These are phyloP conservation scores for Puccinia sorghi DNA, from an alignment of 1,284 basidiomycete species.

Conservation along the genomic window DNA sequence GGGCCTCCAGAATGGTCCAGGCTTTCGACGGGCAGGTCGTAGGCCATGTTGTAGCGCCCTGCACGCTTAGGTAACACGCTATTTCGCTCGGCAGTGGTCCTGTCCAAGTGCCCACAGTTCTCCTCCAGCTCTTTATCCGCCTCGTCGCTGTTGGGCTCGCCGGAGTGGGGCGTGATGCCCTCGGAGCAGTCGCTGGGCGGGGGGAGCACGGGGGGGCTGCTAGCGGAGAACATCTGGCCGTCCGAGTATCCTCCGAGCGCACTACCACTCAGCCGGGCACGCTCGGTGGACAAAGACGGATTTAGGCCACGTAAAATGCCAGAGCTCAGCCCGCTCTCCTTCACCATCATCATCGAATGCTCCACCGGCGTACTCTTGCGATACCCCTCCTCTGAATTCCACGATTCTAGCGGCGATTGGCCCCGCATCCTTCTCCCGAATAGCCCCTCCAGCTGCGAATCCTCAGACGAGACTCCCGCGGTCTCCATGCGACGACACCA, in stretches of 20 bases:
- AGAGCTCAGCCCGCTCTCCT: constrained; percentile 26
- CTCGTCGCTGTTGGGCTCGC: constrained; percentile 27
- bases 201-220: constrained; percentile 40
- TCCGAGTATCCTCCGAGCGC: not conserved
- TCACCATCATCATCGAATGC: not conserved
- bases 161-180: constrained; percentile 29
- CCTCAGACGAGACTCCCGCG: constrained; percentile 33
- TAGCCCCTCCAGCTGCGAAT: constrained; percentile 1
- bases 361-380: not conserved
- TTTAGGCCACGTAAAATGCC: constrained; percentile 8
- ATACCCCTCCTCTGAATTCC: not conserved
- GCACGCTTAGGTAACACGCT: not conserved
- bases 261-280: not conserved
- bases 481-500: constrained; percentile 14
- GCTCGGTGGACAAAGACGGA: not conserved
- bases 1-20: too few species aligned
- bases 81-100: not conserved
- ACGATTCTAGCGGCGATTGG: constrained; percentile 9
- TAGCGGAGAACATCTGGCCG: not conserved
- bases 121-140: not conserved
- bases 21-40: too few species aligned
- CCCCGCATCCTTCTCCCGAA: not conserved
- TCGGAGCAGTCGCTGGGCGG: constrained; percentile 47
- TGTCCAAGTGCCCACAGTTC: not conserved
- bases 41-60: too few species aligned